phyloP scores from a whole-genome alignment of 495 filamentous ascomycete species.

The Neurospora terricola region DNA sequence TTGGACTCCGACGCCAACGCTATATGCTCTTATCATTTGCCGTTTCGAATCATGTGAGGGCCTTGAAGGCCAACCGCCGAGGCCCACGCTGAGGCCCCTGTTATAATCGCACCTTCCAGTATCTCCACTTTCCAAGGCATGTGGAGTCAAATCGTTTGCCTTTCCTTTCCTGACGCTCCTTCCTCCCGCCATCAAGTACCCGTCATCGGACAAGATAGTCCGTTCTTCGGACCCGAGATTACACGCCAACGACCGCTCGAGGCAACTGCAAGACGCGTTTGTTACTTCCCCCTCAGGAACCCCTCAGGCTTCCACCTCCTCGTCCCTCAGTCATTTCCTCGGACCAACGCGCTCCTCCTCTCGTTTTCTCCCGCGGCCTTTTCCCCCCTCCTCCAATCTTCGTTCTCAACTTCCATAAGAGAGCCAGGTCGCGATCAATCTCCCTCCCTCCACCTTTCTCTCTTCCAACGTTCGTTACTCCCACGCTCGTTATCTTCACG shows the following conservation, averaged over 20 bases:
- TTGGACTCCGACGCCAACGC: neutral
- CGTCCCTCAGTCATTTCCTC: neutral
- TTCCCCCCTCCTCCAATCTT: neutral
- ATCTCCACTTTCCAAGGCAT: neutral
- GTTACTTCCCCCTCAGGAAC: neutral
- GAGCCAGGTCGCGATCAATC: neutral
- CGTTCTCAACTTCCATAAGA: neutral
- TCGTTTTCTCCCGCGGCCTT: neutral
- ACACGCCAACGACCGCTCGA: neutral
- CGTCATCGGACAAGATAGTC: neutral
- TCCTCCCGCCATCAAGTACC: neutral
- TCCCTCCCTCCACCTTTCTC: neutral
- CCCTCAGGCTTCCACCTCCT: neutral
- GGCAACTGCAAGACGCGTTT: neutral
- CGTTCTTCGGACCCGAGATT: neutral
- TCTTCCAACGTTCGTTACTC: neutral
- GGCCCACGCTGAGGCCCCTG: neutral
- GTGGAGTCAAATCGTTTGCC: neutral
- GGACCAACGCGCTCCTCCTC: neutral
- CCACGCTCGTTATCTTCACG: neutral
- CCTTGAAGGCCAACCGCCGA: neutral
- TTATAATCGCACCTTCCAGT: neutral
- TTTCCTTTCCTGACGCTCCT: neutral
- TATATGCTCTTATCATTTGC: neutral
- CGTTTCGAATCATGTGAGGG: neutral